Evolutionary conservation across 2,329 filamentous ascomycete genomes (phyloP).

Genomic region (Nemania sp.): DNA sequence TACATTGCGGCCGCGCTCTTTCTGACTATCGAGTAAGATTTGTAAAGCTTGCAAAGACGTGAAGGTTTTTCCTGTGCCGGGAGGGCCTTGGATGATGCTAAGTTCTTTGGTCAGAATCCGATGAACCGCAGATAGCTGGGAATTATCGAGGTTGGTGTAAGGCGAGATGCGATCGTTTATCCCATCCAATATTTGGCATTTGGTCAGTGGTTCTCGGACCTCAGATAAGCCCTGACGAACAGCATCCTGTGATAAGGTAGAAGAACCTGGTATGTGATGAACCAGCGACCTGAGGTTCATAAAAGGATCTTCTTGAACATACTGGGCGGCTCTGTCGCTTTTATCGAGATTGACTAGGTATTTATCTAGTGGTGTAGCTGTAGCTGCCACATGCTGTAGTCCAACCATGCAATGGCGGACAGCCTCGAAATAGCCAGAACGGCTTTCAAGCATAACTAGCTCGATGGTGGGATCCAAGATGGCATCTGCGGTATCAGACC

Average conservation of each 20-base stretch:
- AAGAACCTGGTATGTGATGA: constrained; percentile 33
- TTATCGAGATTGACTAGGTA: constrained; percentile 58
- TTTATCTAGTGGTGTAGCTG: constrained; percentile 61
- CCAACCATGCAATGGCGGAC: constrained; percentile 72
- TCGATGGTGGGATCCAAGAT: constrained; percentile 69
- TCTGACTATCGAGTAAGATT: constrained; percentile 62
- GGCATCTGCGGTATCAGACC: constrained; percentile 61
- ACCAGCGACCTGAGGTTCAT: constrained; percentile 43
- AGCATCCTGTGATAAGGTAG: constrained; percentile 14
- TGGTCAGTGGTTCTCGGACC: constrained; percentile 24
- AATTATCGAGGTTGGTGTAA: constrained; percentile 61
- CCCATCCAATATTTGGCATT: constrained; percentile 32
- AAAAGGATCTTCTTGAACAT: constrained; percentile 37
- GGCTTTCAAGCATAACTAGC: constrained; percentile 79
- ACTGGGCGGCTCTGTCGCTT: constrained; percentile 36
- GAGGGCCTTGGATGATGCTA: constrained; percentile 82
- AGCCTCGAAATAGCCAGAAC: constrained; percentile 76
- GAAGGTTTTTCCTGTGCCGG: constrained; percentile 75
- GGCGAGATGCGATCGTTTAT: constrained; percentile 32
- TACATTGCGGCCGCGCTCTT: constrained; percentile 59
- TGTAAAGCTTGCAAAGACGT: constrained; percentile 74
- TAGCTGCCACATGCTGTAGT: constrained; percentile 61
- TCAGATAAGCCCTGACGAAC: constrained; percentile 25
- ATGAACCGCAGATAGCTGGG: constrained; percentile 69
- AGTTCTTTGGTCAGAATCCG: constrained; percentile 72